Conservation (phyloP, 495 filamentous ascomycete genomes). For the Corynascus novoguineensis region DNA sequence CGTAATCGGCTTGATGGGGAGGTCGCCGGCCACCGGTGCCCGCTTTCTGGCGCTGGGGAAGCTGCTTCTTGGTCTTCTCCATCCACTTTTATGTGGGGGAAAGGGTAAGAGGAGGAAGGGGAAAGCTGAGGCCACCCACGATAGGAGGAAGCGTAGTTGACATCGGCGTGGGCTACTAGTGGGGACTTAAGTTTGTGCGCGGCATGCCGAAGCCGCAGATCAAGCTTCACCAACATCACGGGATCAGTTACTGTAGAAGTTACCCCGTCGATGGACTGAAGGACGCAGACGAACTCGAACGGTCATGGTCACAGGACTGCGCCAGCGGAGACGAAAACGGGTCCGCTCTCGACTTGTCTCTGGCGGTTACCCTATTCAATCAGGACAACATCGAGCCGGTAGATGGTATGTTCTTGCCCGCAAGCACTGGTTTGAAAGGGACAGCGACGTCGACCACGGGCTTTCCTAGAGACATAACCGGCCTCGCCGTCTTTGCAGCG, state of each 20-base stretch:
- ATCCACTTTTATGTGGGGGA: not conserved
- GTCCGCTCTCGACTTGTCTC: not conserved
- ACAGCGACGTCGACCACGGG: no score
- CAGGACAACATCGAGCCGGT: not conserved
- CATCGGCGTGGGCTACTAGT: not conserved
- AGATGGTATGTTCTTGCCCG: not conserved
- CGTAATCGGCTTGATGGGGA: no score
- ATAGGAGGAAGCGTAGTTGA: not conserved
- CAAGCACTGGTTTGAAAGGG: no score
- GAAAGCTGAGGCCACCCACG: not conserved
- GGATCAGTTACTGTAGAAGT: no score
- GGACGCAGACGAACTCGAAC: not conserved
- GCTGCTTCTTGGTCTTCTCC: no score
- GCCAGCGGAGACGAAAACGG: not conserved
- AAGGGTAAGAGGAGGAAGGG: constrained; percentile 9
- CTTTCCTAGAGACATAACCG: no score
- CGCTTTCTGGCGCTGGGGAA: no score
- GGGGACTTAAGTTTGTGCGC: not conserved
- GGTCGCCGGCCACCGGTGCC: no score
- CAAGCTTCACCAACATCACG: not conserved
- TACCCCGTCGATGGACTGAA: not conserved
- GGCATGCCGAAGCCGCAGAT: not conserved
- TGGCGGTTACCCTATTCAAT: not conserved
- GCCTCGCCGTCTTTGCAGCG: no score
- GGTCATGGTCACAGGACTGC: not conserved